A percentile compares a stretch with the other conserved stretches of the same genome.
These are phyloP conservation scores for Wickerhamiella slavikovae DNA, from an alignment of 805 yeast genomes.

Conservation along the genomic window DNA sequence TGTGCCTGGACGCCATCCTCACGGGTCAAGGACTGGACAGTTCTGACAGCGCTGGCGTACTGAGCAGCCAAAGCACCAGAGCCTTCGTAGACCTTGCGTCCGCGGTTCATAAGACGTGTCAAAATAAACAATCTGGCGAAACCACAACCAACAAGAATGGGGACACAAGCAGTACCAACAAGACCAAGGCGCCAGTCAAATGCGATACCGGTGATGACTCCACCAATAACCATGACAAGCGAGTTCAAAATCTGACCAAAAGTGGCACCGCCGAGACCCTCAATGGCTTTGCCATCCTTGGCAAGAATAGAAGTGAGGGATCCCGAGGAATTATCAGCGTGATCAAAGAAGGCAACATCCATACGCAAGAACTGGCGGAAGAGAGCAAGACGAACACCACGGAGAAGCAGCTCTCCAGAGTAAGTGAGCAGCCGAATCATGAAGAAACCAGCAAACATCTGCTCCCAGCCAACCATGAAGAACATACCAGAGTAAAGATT, in stretches of 20 bases:
- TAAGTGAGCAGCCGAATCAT: constrained; percentile 12
- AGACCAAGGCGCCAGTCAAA: constrained; percentile 22
- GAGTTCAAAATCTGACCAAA: constrained; percentile 21
- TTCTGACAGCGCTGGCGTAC: constrained; percentile 20
- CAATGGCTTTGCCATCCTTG: constrained; percentile 21
- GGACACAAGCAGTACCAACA: constrained; percentile 21
- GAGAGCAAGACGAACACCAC: constrained; percentile 15
- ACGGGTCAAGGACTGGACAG: constrained; percentile 23
- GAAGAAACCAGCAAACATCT: constrained; percentile 11
- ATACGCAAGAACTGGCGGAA: constrained; percentile 19
- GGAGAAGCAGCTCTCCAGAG: constrained; percentile 17
- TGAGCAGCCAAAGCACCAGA: constrained; percentile 23
- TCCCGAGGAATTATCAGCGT: constrained; percentile 20
- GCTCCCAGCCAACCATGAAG: constrained; percentile 18
- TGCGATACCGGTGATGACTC: constrained; percentile 21
- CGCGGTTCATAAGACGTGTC: constrained; percentile 17
- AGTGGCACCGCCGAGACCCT: constrained; percentile 23
- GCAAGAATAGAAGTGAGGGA: constrained; percentile 20
- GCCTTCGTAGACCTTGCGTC: constrained; percentile 19
- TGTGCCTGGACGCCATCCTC: constrained; percentile 19
- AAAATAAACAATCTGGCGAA: constrained; percentile 20
- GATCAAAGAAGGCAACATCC: constrained; percentile 20
- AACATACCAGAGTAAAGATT: constrained; percentile 18
- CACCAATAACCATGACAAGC: constrained; percentile 19
- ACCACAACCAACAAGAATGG: constrained; percentile 21